Conservation (phyloP, 2,329 filamentous ascomycete genomes). For the Aureobasidium sp. region DNA sequence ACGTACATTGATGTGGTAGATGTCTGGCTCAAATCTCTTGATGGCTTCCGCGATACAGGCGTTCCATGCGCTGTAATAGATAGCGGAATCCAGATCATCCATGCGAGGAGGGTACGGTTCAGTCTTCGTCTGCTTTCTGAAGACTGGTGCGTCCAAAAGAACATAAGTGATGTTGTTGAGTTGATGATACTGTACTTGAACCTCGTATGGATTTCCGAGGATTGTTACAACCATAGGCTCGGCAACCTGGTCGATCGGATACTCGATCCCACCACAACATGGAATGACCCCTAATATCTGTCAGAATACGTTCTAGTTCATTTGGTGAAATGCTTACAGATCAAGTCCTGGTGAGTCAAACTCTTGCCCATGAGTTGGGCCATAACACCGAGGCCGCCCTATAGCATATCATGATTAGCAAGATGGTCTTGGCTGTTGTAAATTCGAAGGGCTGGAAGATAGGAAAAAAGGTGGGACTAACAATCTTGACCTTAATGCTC, state of each 20-base stretch:
- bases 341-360: constrained; percentile 54
- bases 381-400: constrained; percentile 60
- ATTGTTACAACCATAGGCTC: constrained; percentile 56
- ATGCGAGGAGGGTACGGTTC: constrained; percentile 60
- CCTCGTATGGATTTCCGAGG: constrained; percentile 50
- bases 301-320: not conserved
- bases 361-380: constrained; percentile 61
- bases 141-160: constrained; percentile 57
- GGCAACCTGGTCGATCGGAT: constrained; percentile 49
- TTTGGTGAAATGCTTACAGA: constrained; percentile 30
- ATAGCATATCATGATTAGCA: not conserved
- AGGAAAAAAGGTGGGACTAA: not conserved
- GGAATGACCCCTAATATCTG: constrained; percentile 29
- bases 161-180: constrained; percentile 60
- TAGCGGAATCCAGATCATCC: constrained; percentile 59
- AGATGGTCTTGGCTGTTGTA: no score
- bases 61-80: constrained; percentile 64
- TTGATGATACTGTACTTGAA: constrained; percentile 56
- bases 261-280: constrained; percentile 53
- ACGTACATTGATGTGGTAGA: constrained; percentile 55
- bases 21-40: constrained; percentile 51
- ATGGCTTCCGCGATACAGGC: constrained; percentile 58
- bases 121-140: constrained; percentile 54
- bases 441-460: no score
- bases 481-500: constrained; percentile 61